Base-by-base conservation (phyloP, 495 filamentous ascomycete species). In the Astrocystis sublimbata region DNA sequence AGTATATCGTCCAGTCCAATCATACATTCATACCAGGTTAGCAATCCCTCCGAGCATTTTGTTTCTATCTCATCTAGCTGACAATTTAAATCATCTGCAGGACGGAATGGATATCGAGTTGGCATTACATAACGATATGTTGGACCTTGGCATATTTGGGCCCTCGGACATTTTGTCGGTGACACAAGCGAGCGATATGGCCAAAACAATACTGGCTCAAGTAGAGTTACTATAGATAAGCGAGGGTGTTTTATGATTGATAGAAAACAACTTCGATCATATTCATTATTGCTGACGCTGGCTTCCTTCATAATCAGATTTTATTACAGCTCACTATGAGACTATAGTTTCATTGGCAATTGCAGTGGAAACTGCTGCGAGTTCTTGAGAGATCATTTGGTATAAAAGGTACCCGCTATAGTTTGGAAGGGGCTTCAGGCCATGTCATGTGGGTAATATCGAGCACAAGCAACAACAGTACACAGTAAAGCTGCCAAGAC, bases 141-240 rank as follows among this genome's bases (percentile, higher is more conserved):
- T 87, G 68, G 79, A 83, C 52, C 73, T 88, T 46, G 85, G 85
- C 5, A 69, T 86, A 6, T 88, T 88, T 58, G 68, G 64, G 15
- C 74, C 79, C 33, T 55, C 65, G 10, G 47, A 46, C 13, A 31
- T 41, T 35, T 53, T 72, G 42, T 55, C 67, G 0, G 36, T 63
- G 1, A 24, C 59, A 2, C 55, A 62, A 50, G 61, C 42, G 12
- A 55, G 41, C 7, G 36, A 19, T n/a, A 58, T 72, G 17, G 53
- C 63, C 12, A 45, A 55, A 26, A 15, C 21, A n/a, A 57, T 68
- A 26, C 30, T 62, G 33, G 33, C 45, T 35, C 51, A 49, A 46
- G 46, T 70, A 7, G 56, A 67, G 56, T 64, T 21, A 40, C 17
- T 58, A 17, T 65, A 47, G 28, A 21, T 36, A 36, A n/a, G n/a